A percentile compares a stretch with the other conserved stretches of the same genome.
phyloP scores from a whole-genome alignment of 257 asterid genomes.

The Fraxinus anomala region DNA sequence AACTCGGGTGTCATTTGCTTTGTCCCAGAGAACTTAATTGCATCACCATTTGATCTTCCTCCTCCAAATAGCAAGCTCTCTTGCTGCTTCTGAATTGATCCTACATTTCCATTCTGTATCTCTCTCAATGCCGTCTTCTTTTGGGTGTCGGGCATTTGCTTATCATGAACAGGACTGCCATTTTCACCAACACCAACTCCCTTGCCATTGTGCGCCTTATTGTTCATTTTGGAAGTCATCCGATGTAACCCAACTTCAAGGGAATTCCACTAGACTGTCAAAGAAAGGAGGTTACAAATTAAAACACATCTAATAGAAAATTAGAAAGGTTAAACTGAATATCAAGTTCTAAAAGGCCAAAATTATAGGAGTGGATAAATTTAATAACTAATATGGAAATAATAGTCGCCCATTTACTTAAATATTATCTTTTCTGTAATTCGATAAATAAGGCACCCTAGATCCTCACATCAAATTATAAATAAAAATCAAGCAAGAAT shows the following conservation, averaged over 20 bases:
- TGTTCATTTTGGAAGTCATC: constrained; percentile 55
- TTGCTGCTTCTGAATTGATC: constrained; percentile 45
- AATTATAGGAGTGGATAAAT: too few species aligned
- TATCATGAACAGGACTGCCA: constrained; percentile 46
- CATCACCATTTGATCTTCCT: constrained; percentile 49
- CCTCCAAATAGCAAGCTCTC: constrained; percentile 46
- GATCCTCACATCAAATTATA: too few species aligned
- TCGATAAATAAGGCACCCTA: too few species aligned
- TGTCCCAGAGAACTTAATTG: constrained; percentile 59
- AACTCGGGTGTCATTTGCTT: constrained; percentile 49
- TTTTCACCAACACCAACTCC: constrained; percentile 41
- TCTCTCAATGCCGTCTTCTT: constrained; percentile 83
- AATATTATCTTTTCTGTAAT: too few species aligned
- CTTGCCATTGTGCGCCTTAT: constrained; percentile 41
- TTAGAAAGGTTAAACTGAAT: too few species aligned
- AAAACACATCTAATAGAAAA: constrained; percentile 1
- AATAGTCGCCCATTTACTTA: too few species aligned
- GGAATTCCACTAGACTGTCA: constrained; percentile 19
- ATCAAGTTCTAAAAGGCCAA: too few species aligned
- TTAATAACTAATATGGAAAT: too few species aligned
- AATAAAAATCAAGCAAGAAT: too few species aligned
- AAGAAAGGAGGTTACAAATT: constrained; percentile 19
- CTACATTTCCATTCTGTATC: constrained; percentile 68
- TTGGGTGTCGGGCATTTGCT: constrained; percentile 41
- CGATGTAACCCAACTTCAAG: constrained; percentile 15